Evolutionary conservation across 805 yeast genomes (phyloP), one percentile per base, ranked within the genome.

Genomic region (Starmerella vaccinii): DNA sequence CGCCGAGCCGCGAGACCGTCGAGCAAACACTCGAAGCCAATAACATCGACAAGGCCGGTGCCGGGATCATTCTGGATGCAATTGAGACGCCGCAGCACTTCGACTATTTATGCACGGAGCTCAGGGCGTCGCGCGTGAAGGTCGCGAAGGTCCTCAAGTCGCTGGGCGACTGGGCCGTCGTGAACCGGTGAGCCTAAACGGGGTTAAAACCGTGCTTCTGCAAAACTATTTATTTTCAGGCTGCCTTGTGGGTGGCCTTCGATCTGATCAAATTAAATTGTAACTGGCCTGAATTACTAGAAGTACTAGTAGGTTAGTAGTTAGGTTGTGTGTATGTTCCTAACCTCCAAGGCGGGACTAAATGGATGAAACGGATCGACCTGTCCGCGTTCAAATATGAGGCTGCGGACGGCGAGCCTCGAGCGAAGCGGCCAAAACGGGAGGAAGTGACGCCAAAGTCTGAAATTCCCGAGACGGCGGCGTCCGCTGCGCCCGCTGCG

Each of bases 31-130:
- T 55, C 15, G 51, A 41, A 16, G 39, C n/a, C 8, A 49, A 48
- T 19, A 52, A 51, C 7, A 46, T 55, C 12, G 46, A 45, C 19
- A 39, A 37, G 15, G 15, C 44, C 4, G 46, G 33, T 18, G 55
- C 52, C 7, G 49, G 40, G 2, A 16, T 48, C 33, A 38, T 57
- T 15, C 26, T 37, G 8, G 34, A 34, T 9, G 52, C 58, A 24
- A 29, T 57, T 22, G 51, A 46, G 19, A 30, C 16, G n/a, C 57
- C 62, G 4, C 30, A 35, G 26, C 58, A 56, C 30, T 45, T 59
- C 12, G 63, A 59, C 38, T 57, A 46, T 15, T 38, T 60, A 21
- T 59, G 63, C 53, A 55, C 63, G 3, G 58, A 55, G 33, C 50
- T 60, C 29, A 53, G 63, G 3, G 60, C 61, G 1, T 53, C 52